Evolutionary conservation across 352 stramenopile genomes (phyloP).

Genomic region (Thraustochytrium striatum): DNA sequence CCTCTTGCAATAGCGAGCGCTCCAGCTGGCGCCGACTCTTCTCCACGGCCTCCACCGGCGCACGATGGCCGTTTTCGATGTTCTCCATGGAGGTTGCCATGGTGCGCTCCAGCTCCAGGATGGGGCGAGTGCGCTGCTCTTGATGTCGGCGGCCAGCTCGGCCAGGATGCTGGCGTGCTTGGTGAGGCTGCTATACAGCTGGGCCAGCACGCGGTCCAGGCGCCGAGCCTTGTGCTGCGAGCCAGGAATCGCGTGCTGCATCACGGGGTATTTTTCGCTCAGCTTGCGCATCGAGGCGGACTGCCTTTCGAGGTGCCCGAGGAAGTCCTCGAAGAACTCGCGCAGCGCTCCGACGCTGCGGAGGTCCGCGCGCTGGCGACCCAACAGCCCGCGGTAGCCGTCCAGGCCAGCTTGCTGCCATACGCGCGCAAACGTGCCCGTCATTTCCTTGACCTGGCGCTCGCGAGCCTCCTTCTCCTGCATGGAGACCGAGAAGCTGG

Average conservation of each 20-base stretch:
- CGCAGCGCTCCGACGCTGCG: not conserved
- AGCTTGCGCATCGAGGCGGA: not conserved
- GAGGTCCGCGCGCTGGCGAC: not conserved
- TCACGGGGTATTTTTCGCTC: not conserved
- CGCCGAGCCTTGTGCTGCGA: not conserved
- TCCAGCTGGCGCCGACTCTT: not conserved
- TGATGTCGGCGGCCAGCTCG: too few species aligned
- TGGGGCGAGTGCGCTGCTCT: not conserved
- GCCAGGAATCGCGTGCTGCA: not conserved
- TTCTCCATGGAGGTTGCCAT: not conserved
- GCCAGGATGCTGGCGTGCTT: not conserved
- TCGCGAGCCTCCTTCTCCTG: conserved; percentile 1
- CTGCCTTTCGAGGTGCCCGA: not conserved
- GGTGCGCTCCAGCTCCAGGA: conserved; percentile 12
- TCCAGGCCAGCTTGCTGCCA: not conserved
- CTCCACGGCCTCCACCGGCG: not conserved
- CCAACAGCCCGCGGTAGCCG: conserved; percentile 25
- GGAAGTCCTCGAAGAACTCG: not conserved
- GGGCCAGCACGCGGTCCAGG: not conserved
- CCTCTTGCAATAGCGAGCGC: conserved; percentile 1
- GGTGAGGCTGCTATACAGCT: not conserved
- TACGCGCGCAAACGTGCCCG: not conserved
- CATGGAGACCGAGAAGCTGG: not conserved
- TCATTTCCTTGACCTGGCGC: conserved; percentile 23
- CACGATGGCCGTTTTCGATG: not conserved